phyloP scores from a whole-genome alignment of 108 stramenopile species.

The Cyclostephanos invisitatus region DNA sequence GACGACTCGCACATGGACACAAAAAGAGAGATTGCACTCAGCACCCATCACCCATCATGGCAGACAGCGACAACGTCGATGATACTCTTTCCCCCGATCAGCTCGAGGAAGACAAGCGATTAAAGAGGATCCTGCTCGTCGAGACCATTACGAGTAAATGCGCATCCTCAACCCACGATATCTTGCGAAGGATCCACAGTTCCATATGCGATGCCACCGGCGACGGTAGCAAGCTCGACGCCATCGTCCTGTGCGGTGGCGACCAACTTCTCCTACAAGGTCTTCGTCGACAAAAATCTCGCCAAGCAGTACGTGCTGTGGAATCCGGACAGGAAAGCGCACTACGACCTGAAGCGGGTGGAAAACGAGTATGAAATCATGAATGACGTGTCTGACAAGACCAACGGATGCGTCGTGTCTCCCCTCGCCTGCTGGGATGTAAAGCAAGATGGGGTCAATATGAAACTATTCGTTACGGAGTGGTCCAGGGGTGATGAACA shows the following conservation, averaged over 20 bases:
- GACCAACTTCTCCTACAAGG: slow-evolving; percentile 44
- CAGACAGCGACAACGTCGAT: too few species aligned
- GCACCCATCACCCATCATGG: too few species aligned
- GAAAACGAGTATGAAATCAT: slow-evolving; percentile 43
- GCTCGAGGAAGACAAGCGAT: slow-evolving; percentile 14
- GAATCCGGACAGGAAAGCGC: slow-evolving; percentile 31
- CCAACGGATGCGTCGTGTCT: slow-evolving; percentile 24
- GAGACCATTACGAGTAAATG: slow-evolving; percentile 14
- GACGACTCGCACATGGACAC: too few species aligned
- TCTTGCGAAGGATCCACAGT: slow-evolving; percentile 15
- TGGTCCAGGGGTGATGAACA: slow-evolving; percentile 58
- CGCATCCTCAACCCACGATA: slow-evolving; percentile 17
- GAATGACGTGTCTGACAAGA: slow-evolving; percentile 20
- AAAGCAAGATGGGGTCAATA: slow-evolving; percentile 38
- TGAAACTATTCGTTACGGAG: slow-evolving; percentile 55
- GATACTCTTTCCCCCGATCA: not conserved
- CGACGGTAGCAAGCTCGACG: slow-evolving; percentile 19
- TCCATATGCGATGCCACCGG: not conserved
- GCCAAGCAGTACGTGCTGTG: slow-evolving; percentile 39
- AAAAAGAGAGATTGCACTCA: too few species aligned
- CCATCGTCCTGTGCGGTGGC: slow-evolving; percentile 32
- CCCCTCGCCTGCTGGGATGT: slow-evolving; percentile 38
- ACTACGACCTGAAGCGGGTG: slow-evolving; percentile 32
- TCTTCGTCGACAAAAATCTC: slow-evolving; percentile 25
- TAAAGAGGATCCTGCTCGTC: slow-evolving; percentile 15